Conservation (phyloP, 2,329 filamentous ascomycete genomes). For the Atkinsonella hypoxylon region DNA sequence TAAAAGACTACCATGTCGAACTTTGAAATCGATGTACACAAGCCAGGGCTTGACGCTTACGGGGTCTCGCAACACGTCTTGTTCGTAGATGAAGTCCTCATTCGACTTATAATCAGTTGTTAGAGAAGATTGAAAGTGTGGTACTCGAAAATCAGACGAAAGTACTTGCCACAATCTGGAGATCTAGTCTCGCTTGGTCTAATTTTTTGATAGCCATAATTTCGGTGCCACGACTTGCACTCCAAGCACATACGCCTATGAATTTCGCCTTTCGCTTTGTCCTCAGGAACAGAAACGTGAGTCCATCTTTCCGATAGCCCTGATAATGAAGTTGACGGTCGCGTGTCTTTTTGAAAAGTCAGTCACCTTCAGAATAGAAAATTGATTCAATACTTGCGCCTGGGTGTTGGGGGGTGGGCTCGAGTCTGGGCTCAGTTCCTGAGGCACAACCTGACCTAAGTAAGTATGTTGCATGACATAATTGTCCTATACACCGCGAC, state of each 20-base stretch:
- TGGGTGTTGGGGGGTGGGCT: no score
- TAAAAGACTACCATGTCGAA: constrained; percentile 68
- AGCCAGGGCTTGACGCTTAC: constrained; percentile 90
- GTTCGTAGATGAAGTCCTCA: constrained; percentile 91
- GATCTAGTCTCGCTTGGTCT: not conserved
- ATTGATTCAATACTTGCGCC: no score
- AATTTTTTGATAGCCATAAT: not conserved
- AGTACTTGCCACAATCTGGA: constrained; percentile 22
- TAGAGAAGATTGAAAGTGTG: not conserved
- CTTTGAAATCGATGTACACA: constrained; percentile 84
- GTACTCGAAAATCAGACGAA: not conserved
- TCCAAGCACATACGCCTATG: not conserved
- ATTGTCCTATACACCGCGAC: no score
- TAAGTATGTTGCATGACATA: no score
- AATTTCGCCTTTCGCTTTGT: not conserved
- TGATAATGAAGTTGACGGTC: no score
- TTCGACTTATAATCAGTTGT: constrained; percentile 46
- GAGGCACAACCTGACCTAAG: no score
- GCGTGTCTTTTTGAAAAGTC: no score
- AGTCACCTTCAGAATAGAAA: no score
- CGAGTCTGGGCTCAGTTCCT: no score
- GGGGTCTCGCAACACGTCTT: constrained; percentile 79
- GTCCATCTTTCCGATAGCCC: no score
- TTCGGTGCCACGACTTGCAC: not conserved
- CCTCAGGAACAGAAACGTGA: not conserved